phyloP scores from a whole-genome alignment of 257 asterid species.

The Solanum dulcamara region DNA sequence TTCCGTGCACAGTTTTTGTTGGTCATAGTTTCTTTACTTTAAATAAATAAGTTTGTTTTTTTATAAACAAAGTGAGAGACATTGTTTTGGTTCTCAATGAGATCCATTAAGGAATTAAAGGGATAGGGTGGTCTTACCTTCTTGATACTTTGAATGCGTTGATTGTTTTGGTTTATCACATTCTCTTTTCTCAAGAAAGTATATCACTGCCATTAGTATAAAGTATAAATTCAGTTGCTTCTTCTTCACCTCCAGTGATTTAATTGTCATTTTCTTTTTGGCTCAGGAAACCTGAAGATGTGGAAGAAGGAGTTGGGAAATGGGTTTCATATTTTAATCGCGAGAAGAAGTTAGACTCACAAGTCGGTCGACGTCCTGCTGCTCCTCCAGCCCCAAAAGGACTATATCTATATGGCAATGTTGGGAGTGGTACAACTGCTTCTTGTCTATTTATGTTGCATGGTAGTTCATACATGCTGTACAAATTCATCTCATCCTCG shows the following conservation, averaged over 20 bases:
- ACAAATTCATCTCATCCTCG: not conserved
- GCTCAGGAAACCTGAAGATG: conserved; percentile 29
- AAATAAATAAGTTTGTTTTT: not conserved
- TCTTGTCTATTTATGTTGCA: conserved; percentile 7
- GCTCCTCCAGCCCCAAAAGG: conserved; percentile 98
- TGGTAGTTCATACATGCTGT: not conserved
- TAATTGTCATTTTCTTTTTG: not conserved
- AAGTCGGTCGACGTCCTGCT: conserved; percentile 66
- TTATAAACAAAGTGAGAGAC: not conserved
- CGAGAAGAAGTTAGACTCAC: conserved; percentile 67
- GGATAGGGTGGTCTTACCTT: not conserved
- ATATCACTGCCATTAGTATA: not conserved
- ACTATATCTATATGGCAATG: conserved; percentile 81
- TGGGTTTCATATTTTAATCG: conserved; percentile 98
- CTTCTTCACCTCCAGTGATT: not conserved
- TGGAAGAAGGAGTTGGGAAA: conserved; percentile 91
- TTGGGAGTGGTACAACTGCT: conserved; percentile 84
- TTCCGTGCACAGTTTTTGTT: not conserved
- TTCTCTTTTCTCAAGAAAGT: not conserved
- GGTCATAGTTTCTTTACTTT: not conserved
- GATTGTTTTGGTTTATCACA: not conserved
- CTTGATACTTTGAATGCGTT: not conserved
- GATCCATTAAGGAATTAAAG: not conserved
- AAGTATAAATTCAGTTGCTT: not conserved
- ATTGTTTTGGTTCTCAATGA: not conserved